Percentiles rank a stretch among this genome's conserved stretches.
phyloP scores from a whole-genome alignment of 371 early-diverging fungal genomes.

The Actinomortierella wolfii region DNA sequence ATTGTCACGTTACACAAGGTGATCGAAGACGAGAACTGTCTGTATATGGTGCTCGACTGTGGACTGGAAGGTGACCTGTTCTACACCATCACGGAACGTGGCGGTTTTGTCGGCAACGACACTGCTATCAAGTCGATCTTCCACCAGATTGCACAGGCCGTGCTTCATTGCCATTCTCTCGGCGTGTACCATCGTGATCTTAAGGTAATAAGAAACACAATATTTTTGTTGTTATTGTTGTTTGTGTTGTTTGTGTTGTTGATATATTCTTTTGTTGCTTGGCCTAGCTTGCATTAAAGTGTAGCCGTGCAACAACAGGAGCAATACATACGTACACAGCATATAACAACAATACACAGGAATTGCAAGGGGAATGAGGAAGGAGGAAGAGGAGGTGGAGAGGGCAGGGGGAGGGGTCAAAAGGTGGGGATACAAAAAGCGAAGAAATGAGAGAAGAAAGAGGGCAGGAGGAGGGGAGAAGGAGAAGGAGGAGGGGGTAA shows the following conservation, averaged over 20 bases:
- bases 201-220: slow-evolving; percentile 53
- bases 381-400: no score
- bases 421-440: no score
- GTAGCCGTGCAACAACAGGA: not conserved
- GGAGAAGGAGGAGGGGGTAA: no score
- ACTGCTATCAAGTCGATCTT: slow-evolving; percentile 59
- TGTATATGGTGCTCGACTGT: slow-evolving; percentile 78
- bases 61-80: slow-evolving; percentile 74
- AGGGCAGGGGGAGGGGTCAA: no score
- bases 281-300: not conserved
- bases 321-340: not conserved
- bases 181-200: slow-evolving; percentile 76
- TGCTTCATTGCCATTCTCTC: slow-evolving; percentile 59
- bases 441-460: no score
- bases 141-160: slow-evolving; percentile 62
- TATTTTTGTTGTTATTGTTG: slow-evolving; percentile 13
- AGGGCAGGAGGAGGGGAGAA: no score
- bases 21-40: slow-evolving; percentile 66
- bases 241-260: not conserved
- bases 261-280: not conserved
- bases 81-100: slow-evolving; percentile 64
- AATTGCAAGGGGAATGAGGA: no score
- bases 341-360: slow-evolving; percentile 1
- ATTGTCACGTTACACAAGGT: slow-evolving; percentile 78
- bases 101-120: slow-evolving; percentile 56